Conservation (phyloP, 495 filamentous ascomycete species). For the Articulospora tetracladia region DNA sequence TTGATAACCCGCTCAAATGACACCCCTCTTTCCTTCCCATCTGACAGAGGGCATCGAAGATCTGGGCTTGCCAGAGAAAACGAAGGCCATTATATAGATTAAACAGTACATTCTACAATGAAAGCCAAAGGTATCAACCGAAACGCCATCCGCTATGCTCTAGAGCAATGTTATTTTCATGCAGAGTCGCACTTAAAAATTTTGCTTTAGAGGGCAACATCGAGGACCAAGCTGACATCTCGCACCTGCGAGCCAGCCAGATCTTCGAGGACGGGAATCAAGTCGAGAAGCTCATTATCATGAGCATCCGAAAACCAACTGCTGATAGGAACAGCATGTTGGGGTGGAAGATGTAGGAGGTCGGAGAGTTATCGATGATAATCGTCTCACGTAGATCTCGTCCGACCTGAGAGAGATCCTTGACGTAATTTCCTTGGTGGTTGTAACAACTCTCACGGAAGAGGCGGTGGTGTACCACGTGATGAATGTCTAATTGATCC, state of each 20-base stretch:
- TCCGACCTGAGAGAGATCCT: slow-evolving; percentile 96
- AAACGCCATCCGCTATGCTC: slow-evolving; percentile 48
- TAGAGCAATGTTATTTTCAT: slow-evolving; percentile 32
- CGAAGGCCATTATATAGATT: slow-evolving; percentile 29
- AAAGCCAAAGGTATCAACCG: slow-evolving; percentile 33
- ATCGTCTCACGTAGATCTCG: slow-evolving; percentile 96
- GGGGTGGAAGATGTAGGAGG: slow-evolving; percentile 99
- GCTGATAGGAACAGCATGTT: slow-evolving; percentile 98
- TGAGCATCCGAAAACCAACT: slow-evolving; percentile 99
- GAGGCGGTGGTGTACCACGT: slow-evolving; percentile 91
- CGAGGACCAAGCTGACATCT: slow-evolving; percentile 96
- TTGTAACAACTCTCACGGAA: slow-evolving; percentile 99
- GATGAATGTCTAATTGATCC: slow-evolving; percentile 96
- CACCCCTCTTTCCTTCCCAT: not conserved
- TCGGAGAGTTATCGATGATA: slow-evolving; percentile 99
- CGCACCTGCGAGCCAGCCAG: slow-evolving; percentile 80
- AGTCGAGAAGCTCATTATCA: slow-evolving; percentile 96
- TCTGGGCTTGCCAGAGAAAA: slow-evolving; percentile 17
- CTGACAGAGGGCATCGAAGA: slow-evolving; percentile 5
- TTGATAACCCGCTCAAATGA: slow-evolving; percentile 17
- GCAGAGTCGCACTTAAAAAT: slow-evolving; percentile 19
- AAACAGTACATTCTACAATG: slow-evolving; percentile 30
- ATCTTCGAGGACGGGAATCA: slow-evolving; percentile 98
- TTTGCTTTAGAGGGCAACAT: slow-evolving; percentile 76
- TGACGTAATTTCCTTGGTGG: slow-evolving; percentile 99